These are phyloP conservation scores for Colletotrichum salicis DNA, from an alignment of 2,329 filamentous ascomycete species.

Conservation along the genomic window DNA sequence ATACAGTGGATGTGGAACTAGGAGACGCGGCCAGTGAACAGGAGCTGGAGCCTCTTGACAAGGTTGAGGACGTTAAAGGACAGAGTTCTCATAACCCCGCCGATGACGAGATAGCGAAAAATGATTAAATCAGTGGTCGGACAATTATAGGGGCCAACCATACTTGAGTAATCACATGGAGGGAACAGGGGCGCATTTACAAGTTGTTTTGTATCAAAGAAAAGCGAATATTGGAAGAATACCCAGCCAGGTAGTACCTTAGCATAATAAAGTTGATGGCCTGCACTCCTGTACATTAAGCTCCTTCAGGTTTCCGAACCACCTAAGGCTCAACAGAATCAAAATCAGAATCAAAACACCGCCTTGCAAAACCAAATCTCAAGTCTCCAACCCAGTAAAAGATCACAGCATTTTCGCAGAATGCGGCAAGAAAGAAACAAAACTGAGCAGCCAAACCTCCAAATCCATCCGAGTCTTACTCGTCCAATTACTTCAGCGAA, in stretches of 20 bases:
- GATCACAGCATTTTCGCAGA: neutral
- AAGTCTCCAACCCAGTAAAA: neutral
- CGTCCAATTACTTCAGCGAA: neutral
- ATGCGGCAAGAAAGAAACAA: too few species aligned
- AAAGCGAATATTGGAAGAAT: neutral
- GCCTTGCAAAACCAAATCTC: neutral
- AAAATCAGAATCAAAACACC: neutral
- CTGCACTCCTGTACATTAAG: neutral
- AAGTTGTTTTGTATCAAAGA: neutral
- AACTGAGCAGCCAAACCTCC: too few species aligned
- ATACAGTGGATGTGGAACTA: neutral
- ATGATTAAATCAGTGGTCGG: too few species aligned
- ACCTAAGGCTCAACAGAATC: neutral
- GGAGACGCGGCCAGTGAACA: neutral
- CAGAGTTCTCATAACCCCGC: neutral
- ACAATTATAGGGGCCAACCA: neutral
- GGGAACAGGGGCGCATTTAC: neutral
- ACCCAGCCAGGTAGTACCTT: neutral
- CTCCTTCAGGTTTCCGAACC: neutral
- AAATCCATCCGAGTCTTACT: neutral
- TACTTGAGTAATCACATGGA: neutral
- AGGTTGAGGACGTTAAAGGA: neutral
- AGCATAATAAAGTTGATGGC: neutral
- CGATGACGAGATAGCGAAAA: neutral
- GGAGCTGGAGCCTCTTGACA: slow-evolving; percentile 1